These are phyloP conservation scores for Aspergillus carbonarius DNA, from an alignment of 2,329 filamentous ascomycete species.

Conservation along the genomic window DNA sequence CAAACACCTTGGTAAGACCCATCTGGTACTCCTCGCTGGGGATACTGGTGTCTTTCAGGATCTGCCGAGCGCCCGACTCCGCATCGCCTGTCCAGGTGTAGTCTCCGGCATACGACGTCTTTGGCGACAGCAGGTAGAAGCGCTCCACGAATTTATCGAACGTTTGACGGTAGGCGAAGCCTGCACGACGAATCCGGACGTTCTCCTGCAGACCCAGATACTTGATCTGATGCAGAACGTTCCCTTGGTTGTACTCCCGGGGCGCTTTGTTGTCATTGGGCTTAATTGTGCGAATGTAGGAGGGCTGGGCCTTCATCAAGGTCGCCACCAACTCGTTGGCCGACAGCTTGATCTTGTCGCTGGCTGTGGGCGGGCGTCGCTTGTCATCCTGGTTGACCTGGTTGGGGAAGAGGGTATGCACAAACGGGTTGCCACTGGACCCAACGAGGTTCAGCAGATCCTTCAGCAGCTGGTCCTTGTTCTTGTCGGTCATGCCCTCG, in stretches of 20 bases:
- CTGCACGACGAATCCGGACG: slow-evolving; percentile 91
- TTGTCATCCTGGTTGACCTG: slow-evolving; percentile 95
- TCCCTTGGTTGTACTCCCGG: slow-evolving; percentile 84
- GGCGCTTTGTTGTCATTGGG: slow-evolving; percentile 98
- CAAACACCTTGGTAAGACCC: slow-evolving; percentile 94
- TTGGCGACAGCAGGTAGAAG: slow-evolving; percentile 91
- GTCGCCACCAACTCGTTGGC: slow-evolving; percentile 94
- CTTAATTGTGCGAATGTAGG: slow-evolving; percentile 98
- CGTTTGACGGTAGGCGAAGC: slow-evolving; percentile 93
- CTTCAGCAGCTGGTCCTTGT: slow-evolving; percentile 96
- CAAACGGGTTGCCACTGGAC: slow-evolving; percentile 77
- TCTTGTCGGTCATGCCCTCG: slow-evolving; percentile 98
- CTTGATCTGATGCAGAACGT: slow-evolving; percentile 97
- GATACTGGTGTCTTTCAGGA: slow-evolving; percentile 94
- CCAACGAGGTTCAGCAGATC: slow-evolving; percentile 85
- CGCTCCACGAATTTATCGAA: slow-evolving; percentile 98
- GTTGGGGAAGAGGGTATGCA: slow-evolving; percentile 86
- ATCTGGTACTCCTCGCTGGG: slow-evolving; percentile 95
- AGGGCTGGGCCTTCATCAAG: slow-evolving; percentile 94
- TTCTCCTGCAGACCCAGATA: slow-evolving; percentile 99
- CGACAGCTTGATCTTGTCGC: slow-evolving; percentile 92
- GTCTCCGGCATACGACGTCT: slow-evolving; percentile 93
- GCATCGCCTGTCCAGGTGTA: slow-evolving; percentile 93
- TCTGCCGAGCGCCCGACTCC: slow-evolving; percentile 83
- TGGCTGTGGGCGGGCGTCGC: slow-evolving; percentile 87